phyloP scores from a whole-genome alignment of 805 yeast species.

The Kodamaea jinghongensis region DNA sequence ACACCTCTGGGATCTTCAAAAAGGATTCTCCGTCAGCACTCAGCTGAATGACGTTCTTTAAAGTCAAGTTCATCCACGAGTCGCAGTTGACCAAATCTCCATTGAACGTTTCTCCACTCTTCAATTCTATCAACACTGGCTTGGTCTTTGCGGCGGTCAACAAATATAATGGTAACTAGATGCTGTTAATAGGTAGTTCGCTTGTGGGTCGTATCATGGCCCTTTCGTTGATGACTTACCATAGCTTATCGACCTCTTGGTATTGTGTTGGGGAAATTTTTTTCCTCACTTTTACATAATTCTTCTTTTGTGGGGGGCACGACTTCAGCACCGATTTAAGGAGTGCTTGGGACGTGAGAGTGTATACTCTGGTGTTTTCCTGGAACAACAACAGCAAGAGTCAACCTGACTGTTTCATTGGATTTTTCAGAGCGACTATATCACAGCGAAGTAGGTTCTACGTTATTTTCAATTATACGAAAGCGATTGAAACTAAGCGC shows the following conservation, averaged over 20 bases:
- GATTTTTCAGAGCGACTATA: no score
- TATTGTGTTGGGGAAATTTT: slow-evolving; percentile 11
- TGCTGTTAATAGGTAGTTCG: slow-evolving; percentile 11
- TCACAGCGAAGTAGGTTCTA: no score
- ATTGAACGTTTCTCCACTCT: slow-evolving; percentile 83
- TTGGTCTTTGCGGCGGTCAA: slow-evolving; percentile 89
- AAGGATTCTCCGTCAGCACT: slow-evolving; percentile 60
- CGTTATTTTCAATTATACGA: no score
- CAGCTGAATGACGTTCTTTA: slow-evolving; percentile 70
- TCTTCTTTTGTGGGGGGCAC: slow-evolving; percentile 5
- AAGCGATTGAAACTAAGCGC: no score
- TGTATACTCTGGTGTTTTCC: no score
- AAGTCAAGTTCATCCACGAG: slow-evolving; percentile 91
- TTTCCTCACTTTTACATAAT: not conserved
- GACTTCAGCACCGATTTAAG: not conserved
- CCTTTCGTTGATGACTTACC: slow-evolving; percentile 9
- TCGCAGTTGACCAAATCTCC: slow-evolving; percentile 87
- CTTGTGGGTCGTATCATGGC: no score
- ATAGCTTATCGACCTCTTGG: slow-evolving; percentile 2
- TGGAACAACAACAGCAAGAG: no score
- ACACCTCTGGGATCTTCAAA: slow-evolving; percentile 66
- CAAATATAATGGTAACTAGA: slow-evolving; percentile 83
- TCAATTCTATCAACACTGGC: slow-evolving; percentile 83
- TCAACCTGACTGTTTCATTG: no score
- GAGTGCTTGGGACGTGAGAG: no score